Conservation (phyloP, 306 rosid genomes). For the Casuarina glauca region DNA sequence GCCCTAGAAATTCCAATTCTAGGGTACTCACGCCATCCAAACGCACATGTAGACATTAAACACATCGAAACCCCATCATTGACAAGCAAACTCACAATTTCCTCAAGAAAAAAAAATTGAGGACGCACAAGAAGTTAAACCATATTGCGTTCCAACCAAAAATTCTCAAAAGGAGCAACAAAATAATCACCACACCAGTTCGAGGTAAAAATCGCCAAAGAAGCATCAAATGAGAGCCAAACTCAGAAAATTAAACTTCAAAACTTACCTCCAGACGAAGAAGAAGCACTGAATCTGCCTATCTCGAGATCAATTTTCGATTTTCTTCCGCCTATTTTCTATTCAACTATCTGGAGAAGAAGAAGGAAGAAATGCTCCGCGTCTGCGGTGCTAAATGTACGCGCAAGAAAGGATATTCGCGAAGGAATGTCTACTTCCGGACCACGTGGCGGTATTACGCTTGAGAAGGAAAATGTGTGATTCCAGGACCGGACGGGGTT, state of each 20-base stretch:
- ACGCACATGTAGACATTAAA: not conserved
- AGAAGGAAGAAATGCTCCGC: not conserved
- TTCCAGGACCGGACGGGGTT: no score
- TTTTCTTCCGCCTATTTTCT: not conserved
- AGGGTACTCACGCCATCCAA: not conserved
- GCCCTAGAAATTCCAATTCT: not conserved
- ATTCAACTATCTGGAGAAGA: not conserved
- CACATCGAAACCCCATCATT: not conserved
- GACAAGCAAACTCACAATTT: not conserved
- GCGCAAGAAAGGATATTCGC: not conserved
- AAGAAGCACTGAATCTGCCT: not conserved
- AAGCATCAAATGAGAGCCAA: not conserved
- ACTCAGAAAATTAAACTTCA: not conserved
- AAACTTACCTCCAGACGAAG: conserved; percentile 9
- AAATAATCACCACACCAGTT: not conserved
- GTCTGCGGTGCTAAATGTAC: not conserved
- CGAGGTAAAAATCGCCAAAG: not conserved
- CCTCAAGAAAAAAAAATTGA: not conserved
- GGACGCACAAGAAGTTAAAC: not conserved
- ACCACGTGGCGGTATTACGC: conserved; percentile 9
- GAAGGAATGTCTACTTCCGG: not conserved
- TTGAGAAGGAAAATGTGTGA: not conserved
- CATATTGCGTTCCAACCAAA: not conserved
- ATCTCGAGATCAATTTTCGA: not conserved
- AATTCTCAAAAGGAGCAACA: not conserved